Evolutionary conservation across 768 basidiomycete species (phyloP), one percentile per base, ranked within the genome.

Genomic region (Leccinum broughii): DNA sequence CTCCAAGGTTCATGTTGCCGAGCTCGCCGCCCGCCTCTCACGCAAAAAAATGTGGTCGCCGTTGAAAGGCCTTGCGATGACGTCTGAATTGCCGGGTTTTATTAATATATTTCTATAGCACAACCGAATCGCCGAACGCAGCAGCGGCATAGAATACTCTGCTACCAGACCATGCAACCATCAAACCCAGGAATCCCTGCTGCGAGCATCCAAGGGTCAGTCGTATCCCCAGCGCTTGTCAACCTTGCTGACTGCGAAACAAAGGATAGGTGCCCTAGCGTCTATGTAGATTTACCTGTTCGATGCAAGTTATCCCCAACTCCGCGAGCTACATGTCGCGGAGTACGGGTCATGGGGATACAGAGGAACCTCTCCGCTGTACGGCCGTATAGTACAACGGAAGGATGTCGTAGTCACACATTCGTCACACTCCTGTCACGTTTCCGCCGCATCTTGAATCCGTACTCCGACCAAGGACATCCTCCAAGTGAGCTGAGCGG

Each of bases 271-370:
- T 14, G 24, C 30, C 53, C 15, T 34, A 44, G 37, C 52, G 15
- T 54, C 24, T 51, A 15, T 35, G 35, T 35, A 35, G 13, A 41
- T 48, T 41, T 48, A 48, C 46, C 51, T 62, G 37, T 50, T 39
- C 63, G 30, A 26, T 37, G 44, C 22, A 13, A 6, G 34, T 17
- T 28, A 28, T 56, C 58, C 60, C 35, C 60, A 71, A 70, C 69
- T 70, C 69, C 69, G 69, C 69, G 69, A 71, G 41, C 50, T 4
- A 30, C 6, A 30, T 46, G n/a, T 61, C 68, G 68, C 68, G 68
- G 68, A 69, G 69, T 69, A 30, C 44, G 60, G n/a, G 54, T n/a
- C 50, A 53, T 61, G 17, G 49, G 37, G 50, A 28, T 26, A 4
- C 46, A 48, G 41, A 44, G 41, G 41, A 44, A 41, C 41, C 41